Evolutionary conservation across 139 green algal genomes (phyloP), one percentile per base, ranked within the genome.

Genomic region (Chlamydomonas urium): DNA sequence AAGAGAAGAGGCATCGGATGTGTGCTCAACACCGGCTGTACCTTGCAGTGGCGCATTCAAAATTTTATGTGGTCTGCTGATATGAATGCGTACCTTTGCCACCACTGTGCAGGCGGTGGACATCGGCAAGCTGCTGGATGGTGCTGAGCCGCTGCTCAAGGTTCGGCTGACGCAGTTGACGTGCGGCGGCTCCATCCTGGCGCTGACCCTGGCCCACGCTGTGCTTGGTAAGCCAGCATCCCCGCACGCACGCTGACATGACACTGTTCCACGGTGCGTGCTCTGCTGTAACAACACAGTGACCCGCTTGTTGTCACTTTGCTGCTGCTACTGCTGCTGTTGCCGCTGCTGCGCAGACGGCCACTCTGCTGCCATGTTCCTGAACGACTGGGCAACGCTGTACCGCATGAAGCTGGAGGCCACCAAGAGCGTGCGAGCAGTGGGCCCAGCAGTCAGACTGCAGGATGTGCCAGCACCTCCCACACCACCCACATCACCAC

Each of bases 101-200:
- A n/a, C 33, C 23, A 4, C 33, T 29, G 19, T 69, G 42, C 66
- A 78, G 76, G 57, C 71, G 1, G 24, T 75, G 36, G 66, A 75
- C 28, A 24, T 37, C 23, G 36, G 28, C 2, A 45, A 48, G 6
- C 47, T 65, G 28, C 47, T 82, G 47, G 21, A 17, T 1, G 76
- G 71, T 3, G 33, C 38, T 24, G 76, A 75, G 47, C 42, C 76
- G 6, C 71, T 75, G n/a, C 71, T 78, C 65, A 77, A 81, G 65
- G 66, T 73, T 6, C 56, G 57, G 21, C 56, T 75, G 35, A 75
- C 69, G 24, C 69, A 61, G 3, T 37, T 75, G 23, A n/a, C 31
- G 2, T 68, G 69, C 47, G 77, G 77, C 31, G 77, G 77, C 47
- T 73, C 57, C 58, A 79, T 82, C n/a, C 59, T 82, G n/a, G 72